A percentile compares a stretch with the other conserved stretches of the same genome.
Conservation (phyloP, 2,329 filamentous ascomycete genomes). For the Trichothecium roseum region DNA sequence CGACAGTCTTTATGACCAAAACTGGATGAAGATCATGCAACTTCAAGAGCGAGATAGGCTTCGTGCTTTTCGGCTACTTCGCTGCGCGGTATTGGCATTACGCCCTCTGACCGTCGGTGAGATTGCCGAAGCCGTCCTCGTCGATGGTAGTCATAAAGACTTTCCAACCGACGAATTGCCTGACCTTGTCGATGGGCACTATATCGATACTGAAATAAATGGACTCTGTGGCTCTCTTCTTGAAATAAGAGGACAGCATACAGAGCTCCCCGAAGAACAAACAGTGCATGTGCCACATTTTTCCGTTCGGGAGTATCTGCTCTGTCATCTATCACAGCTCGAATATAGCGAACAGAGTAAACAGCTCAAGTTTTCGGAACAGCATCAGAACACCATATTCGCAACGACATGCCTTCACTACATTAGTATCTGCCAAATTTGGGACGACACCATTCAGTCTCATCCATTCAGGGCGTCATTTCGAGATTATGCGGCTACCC, state of each 20-base stretch:
- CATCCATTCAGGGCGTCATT: not conserved
- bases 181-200: slow-evolving; percentile 15
- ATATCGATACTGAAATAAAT: slow-evolving; percentile 16
- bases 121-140: slow-evolving; percentile 14
- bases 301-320: slow-evolving; percentile 10
- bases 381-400: not conserved
- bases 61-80: slow-evolving; percentile 17
- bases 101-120: slow-evolving; percentile 11
- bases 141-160: slow-evolving; percentile 8
- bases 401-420: not conserved
- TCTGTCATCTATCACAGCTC: slow-evolving; percentile 2
- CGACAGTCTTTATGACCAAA: slow-evolving; percentile 16
- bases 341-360: not conserved
- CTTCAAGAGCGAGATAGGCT: slow-evolving; percentile 7
- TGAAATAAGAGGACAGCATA: slow-evolving; percentile 9
- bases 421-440: not conserved
- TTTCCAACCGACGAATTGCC: slow-evolving; percentile 14
- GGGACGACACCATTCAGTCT: not conserved
- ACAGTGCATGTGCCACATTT: slow-evolving; percentile 12
- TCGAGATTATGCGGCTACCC: not conserved
- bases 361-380: not conserved
- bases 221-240: slow-evolving; percentile 18
- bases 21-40: slow-evolving; percentile 14
- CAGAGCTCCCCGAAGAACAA: accelerated
- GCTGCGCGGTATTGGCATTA: slow-evolving; percentile 15